phyloP scores from a whole-genome alignment of 1,284 basidiomycete genomes.

The Trichosporon sp. region DNA sequence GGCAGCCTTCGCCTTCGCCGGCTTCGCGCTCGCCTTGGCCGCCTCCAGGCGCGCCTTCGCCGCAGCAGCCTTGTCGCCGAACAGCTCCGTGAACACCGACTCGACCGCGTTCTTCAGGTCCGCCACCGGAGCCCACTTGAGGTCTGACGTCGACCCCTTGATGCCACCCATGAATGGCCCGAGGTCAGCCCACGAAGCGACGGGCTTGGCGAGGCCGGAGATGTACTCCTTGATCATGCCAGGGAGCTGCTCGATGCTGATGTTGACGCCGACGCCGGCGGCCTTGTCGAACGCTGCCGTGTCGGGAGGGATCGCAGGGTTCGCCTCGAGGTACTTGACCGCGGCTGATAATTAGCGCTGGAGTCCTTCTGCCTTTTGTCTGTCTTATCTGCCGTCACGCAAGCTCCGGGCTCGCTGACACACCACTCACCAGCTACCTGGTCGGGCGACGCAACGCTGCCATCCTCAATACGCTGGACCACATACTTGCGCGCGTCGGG shows the following conservation, averaged over 20 bases:
- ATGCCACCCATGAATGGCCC: constrained; percentile 66
- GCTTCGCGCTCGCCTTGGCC: constrained; percentile 49
- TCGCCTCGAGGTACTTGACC: constrained; percentile 65
- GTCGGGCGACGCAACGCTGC: constrained; percentile 71
- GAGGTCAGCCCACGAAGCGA: constrained; percentile 68
- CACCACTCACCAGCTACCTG: constrained; percentile 71
- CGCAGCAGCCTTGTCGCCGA: constrained; percentile 67
- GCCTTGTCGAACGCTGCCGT: constrained; percentile 68
- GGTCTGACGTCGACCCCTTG: constrained; percentile 58
- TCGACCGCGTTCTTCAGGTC: constrained; percentile 88
- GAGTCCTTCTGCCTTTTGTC: neutral
- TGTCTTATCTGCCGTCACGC: neutral
- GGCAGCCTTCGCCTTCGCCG: constrained; percentile 57
- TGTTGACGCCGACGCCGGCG: constrained; percentile 82
- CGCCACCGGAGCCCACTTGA: constrained; percentile 79
- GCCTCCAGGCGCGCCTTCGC: constrained; percentile 63
- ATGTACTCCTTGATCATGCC: constrained; percentile 61
- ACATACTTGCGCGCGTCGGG: constrained; percentile 62
- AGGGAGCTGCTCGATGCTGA: constrained; percentile 67
- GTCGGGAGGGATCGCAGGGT: constrained; percentile 59
- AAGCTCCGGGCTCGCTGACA: neutral
- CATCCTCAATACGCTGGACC: constrained; percentile 63
- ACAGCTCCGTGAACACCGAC: constrained; percentile 63
- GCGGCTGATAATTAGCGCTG: constrained; percentile 57
- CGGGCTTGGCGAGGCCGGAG: constrained; percentile 49